Conservation (phyloP, 2,329 filamentous ascomycete genomes). For the Ramichloridium luteum region DNA sequence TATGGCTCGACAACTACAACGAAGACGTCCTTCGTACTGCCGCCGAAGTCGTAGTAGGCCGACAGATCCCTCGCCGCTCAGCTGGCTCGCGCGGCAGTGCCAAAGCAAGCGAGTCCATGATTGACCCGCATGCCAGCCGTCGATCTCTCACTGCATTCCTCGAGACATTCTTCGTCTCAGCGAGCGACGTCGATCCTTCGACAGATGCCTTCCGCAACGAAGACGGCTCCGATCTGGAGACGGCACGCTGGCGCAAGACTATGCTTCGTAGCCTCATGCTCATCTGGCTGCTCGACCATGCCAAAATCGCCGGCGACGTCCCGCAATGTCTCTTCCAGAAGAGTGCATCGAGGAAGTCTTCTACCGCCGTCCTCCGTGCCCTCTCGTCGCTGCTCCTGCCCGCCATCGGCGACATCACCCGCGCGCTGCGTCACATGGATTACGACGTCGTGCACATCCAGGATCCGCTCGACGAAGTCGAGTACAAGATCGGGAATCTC, state of each 20-base stretch:
- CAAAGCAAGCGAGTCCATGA: slow-evolving; percentile 7
- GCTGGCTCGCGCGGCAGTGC: neutral
- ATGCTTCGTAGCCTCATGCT: slow-evolving; percentile 48
- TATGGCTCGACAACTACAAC: slow-evolving; percentile 49
- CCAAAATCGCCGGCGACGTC: slow-evolving; percentile 30
- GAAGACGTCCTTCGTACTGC: slow-evolving; percentile 38
- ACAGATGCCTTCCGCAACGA: slow-evolving; percentile 1
- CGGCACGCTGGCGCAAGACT: slow-evolving; percentile 39
- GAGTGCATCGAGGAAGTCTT: slow-evolving; percentile 44
- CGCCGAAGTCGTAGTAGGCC: slow-evolving; percentile 48
- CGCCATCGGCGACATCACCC: slow-evolving; percentile 44
- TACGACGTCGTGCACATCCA: slow-evolving; percentile 45
- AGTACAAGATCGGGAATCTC: slow-evolving; percentile 46
- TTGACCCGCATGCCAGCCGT: slow-evolving; percentile 14
- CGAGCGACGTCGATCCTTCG: slow-evolving; percentile 42
- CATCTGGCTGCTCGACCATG: slow-evolving; percentile 46
- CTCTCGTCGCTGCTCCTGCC: slow-evolving; percentile 44
- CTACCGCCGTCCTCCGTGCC: slow-evolving; percentile 39
- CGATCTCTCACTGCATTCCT: slow-evolving; percentile 32
- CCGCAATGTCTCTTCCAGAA: slow-evolving; percentile 38
- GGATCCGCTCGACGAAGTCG: slow-evolving; percentile 46
- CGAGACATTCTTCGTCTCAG: slow-evolving; percentile 45
- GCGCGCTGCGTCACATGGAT: slow-evolving; percentile 43
- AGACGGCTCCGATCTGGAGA: slow-evolving; percentile 5
- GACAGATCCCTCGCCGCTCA: slow-evolving; percentile 21